Base-by-base conservation (phyloP, 75 land plant genomes). In the Isoetes taiwanensis region DNA sequence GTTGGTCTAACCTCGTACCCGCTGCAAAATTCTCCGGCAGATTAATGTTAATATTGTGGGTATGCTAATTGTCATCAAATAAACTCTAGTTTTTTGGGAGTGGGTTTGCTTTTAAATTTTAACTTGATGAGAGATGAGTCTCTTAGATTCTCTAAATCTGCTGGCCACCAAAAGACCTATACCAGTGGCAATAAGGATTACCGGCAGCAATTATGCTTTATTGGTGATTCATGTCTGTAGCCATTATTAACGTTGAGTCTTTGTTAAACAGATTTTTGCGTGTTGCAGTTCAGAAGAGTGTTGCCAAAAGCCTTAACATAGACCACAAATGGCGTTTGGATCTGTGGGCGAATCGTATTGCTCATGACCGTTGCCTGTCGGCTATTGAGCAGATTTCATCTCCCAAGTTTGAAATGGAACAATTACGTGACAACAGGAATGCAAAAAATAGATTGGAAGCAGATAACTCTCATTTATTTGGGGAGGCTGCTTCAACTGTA, bases 351-450 rank as follows among this genome's bases (percentile, higher is more conserved):
- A 71, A 71, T 30, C 67, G 62, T 32, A 50, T 65, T 34, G 50
- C 69, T 24, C 56, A 59, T 64, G 74, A 65, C n/a, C 74, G 74
- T 1, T 71, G 74, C 32, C 34, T 65, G 48, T 52, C 52, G 58
- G 74, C 74, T 31, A 52, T 71, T 39, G 58, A 71, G 24, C 30
- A 28, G 50, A 64, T 71, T 41, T 43, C 74, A 23, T 71, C 74
- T 9, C 67, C 66, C 30, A 27, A 35, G 23, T 34, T 70, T 37
- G 64, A 57, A 29, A 33, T 25, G 32, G 28, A 11, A 30, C 17
- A 34, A 28, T 12, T 34, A 56, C 2, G 33, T 53, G 27, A 63
- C 25, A 26, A 11, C 65, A 34, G 39, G 38, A n/a, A 30, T 56
- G 2, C 52, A 23, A 21, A 32, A 3, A n/a, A 2, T 1, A 38